phyloP scores from a whole-genome alignment of 2,329 filamentous ascomycete genomes.

The Neodidymelliopsis sp. region DNA sequence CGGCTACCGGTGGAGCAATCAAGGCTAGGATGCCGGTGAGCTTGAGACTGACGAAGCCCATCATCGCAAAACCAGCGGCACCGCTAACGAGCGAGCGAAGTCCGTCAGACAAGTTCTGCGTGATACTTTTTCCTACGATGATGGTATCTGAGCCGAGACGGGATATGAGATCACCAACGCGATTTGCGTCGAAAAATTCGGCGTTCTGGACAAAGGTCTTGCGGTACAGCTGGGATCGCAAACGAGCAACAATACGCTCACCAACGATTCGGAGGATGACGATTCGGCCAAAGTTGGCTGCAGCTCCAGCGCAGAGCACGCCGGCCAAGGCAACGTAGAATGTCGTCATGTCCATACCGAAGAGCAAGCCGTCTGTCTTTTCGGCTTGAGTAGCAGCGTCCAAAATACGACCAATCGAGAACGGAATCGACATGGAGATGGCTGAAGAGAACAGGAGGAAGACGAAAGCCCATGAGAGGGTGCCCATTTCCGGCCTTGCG shows the following conservation, averaged over 20 bases:
- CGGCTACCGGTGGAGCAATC: constrained; percentile 88
- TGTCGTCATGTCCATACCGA: constrained; percentile 83
- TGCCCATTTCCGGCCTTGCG: constrained; percentile 81
- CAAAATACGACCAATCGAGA: constrained; percentile 94
- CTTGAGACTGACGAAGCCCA: constrained; percentile 94
- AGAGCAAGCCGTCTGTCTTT: constrained; percentile 70
- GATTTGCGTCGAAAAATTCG: constrained; percentile 98
- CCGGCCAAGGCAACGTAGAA: constrained; percentile 82
- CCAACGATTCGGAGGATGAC: constrained; percentile 93
- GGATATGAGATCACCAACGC: constrained; percentile 94
- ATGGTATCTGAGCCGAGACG: constrained; percentile 95
- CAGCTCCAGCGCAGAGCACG: constrained; percentile 82
- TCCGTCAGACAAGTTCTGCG: constrained; percentile 97
- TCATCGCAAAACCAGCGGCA: constrained; percentile 85
- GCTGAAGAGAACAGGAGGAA: constrained; percentile 88
- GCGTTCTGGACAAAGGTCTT: constrained; percentile 96
- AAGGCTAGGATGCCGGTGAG: constrained; percentile 85
- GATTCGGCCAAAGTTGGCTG: constrained; percentile 92
- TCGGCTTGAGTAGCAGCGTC: constrained; percentile 83
- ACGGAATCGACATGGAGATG: constrained; percentile 95
- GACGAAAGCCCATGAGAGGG: constrained; percentile 80
- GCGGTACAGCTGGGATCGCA: constrained; percentile 88
- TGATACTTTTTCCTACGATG: constrained; percentile 98
- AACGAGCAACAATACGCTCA: constrained; percentile 88
- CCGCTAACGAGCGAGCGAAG: constrained; percentile 89